These are phyloP conservation scores for Leptographium flavum DNA, from an alignment of 2,329 filamentous ascomycete species.

Conservation along the genomic window DNA sequence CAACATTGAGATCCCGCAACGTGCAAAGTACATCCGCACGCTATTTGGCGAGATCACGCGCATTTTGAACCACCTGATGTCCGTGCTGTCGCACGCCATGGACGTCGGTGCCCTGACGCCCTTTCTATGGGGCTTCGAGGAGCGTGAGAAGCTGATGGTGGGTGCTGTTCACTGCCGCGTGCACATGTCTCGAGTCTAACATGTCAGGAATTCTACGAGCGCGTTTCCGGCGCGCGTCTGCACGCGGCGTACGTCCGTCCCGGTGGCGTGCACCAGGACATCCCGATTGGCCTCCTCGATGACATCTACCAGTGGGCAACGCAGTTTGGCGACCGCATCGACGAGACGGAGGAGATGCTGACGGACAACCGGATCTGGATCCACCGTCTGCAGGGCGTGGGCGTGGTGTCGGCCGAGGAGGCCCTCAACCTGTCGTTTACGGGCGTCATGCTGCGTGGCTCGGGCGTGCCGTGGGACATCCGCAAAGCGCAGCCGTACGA, in stretches of 20 bases:
- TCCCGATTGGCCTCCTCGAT: constrained; percentile 84
- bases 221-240: constrained; percentile 92
- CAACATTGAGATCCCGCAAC: constrained; percentile 88
- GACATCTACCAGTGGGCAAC: constrained; percentile 99
- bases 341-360: constrained; percentile 96
- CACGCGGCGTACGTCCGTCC: constrained; percentile 95
- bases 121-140: constrained; percentile 98
- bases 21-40: constrained; percentile 94
- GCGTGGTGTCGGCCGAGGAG: constrained; percentile 80
- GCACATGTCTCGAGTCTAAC: background rate
- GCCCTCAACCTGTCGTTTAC: constrained; percentile 96
- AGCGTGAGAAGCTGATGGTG: constrained; percentile 99
- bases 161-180: constrained; percentile 14
- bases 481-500: constrained; percentile 96
- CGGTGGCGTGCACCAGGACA: constrained; percentile 89
- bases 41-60: constrained; percentile 92
- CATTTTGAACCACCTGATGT: constrained; percentile 95
- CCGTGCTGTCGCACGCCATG: constrained; percentile 92
- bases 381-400: constrained; percentile 76
- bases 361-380: constrained; percentile 99
- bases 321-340: constrained; percentile 94
- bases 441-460: constrained; percentile 95
- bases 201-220: constrained; percentile 95
- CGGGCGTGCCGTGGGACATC: constrained; percentile 89
- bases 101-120: constrained; percentile 96